Base-by-base conservation (phyloP, 176 grass and related monocot genomes). In the Avena atlantica region DNA sequence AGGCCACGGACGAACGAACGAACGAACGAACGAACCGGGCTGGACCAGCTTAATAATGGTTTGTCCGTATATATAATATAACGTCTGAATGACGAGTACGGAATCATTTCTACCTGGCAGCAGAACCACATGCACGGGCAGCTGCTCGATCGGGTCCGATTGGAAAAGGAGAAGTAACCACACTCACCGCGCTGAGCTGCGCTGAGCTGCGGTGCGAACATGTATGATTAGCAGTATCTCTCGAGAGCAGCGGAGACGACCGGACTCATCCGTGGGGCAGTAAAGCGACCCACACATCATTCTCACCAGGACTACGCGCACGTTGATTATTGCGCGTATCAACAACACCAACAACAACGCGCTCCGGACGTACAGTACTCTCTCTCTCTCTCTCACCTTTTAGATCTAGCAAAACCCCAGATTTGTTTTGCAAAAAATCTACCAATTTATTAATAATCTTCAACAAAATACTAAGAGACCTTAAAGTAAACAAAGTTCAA, bases 201-300 rank as follows among this genome's bases (percentile, higher is more conserved):
- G 72, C 23, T 11, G 74, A 4, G 4, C 37, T 29, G 31, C 31
- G 31, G 31, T 42, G 40, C 25, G 51, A 20, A 55, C 27, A 19
- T 6, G 51, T 29, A 78, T 78, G 51, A 78, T 77, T 55, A 77
- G 17, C 50, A 77, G 63, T 66, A 77, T 87, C 70, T 52, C 58
- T 83, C 86, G 80, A 88, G 86, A 83, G 71, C 72, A 51, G 72
- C 72, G 61, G 23, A 78, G 80, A 78, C 73, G 58, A 66, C 37
- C 58, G 52, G 74, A 25, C 44, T 52, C 75, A n/a, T 24, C 19
- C 29, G 25, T 42, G 50, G 40, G 51, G 55, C 55, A 19, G 53
- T 71, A 77, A 77, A 63, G 72, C 62, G 52, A 60, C 57, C 34
- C 66, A 21, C 66, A 25, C 36, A 89, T 89, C 78, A 86, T 89